Percentiles rank a stretch among this genome's conserved stretches.
These are phyloP conservation scores for Choiromyces venosus DNA, from an alignment of 495 filamentous ascomycete species.

Conservation along the genomic window DNA sequence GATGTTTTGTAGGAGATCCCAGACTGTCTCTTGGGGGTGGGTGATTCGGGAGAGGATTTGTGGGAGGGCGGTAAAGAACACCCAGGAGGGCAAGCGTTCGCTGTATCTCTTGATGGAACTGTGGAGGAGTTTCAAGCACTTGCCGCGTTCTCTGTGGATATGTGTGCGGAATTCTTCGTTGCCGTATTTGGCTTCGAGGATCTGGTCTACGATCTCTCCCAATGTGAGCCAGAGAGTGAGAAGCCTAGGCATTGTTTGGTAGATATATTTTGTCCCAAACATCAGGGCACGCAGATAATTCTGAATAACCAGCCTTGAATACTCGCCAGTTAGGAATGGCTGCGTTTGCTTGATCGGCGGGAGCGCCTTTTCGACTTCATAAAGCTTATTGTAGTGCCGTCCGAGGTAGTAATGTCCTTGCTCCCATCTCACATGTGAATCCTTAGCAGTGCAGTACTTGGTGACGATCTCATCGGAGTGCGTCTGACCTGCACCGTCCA, in stretches of 20 bases:
- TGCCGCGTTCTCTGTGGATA: constrained; percentile 54
- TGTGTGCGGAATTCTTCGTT: constrained; percentile 58
- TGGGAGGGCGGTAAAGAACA: constrained; percentile 85
- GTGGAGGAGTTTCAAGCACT: constrained; percentile 66
- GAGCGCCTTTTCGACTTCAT: constrained; percentile 79
- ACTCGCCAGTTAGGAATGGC: constrained; percentile 64
- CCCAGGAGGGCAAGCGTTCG: constrained; percentile 69
- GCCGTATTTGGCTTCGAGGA: constrained; percentile 61
- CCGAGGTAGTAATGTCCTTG: constrained; percentile 96
- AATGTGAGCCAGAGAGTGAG: constrained; percentile 93
- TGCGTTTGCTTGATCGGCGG: constrained; percentile 58
- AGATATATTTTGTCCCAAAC: constrained; percentile 89
- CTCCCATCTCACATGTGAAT: constrained; percentile 62
- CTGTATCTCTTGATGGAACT: constrained; percentile 67
- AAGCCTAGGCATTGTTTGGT: constrained; percentile 82
- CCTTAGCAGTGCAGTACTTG: constrained; percentile 66
- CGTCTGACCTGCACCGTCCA: constrained; percentile 85
- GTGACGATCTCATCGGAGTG: constrained; percentile 68
- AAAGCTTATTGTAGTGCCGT: constrained; percentile 92
- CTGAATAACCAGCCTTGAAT: constrained; percentile 80
- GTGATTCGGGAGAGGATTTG: constrained; percentile 90
- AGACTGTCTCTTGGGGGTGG: constrained; percentile 72
- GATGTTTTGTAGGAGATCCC: constrained; percentile 64
- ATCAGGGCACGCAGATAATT: constrained; percentile 82
- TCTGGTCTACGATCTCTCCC: constrained; percentile 64